phyloP scores from a whole-genome alignment of 208 protist genomes.

The Trypanosoma conorhini region DNA sequence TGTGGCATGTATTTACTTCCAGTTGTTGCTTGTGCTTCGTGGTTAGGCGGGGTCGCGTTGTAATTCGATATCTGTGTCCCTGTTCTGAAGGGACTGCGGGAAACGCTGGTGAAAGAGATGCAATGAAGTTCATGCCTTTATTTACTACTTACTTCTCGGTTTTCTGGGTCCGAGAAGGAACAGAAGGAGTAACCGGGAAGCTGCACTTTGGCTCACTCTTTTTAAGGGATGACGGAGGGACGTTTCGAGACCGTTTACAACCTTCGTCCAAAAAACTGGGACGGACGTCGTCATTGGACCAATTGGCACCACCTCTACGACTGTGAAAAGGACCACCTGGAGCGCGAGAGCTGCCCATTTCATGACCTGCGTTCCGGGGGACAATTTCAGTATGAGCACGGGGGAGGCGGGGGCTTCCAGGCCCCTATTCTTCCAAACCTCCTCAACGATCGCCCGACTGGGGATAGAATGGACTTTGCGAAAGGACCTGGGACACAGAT shows the following conservation, averaged over 20 bases:
- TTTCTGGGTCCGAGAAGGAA: not conserved
- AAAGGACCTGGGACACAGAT: slow-evolving; percentile 58
- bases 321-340: slow-evolving; percentile 86
- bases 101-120: not conserved
- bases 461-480: slow-evolving; percentile 87
- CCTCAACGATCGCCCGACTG: slow-evolving; percentile 55
- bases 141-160: not conserved
- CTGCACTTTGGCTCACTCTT: not conserved
- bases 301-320: slow-evolving; percentile 92
- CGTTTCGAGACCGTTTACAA: slow-evolving; percentile 90
- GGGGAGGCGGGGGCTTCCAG: slow-evolving; percentile 51
- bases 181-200: not conserved
- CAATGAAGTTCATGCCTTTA: not conserved
- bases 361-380: slow-evolving; percentile 88
- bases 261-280: slow-evolving; percentile 90
- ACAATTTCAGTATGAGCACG: slow-evolving; percentile 91
- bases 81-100: not conserved
- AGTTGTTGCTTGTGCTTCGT: not conserved
- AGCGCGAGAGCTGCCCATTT: slow-evolving; percentile 86
- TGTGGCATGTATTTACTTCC: not conserved
- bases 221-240: slow-evolving; percentile 80
- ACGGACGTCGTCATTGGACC: slow-evolving; percentile 88
- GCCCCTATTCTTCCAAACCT: slow-evolving; percentile 49
- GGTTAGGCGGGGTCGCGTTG: not conserved
- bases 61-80: not conserved